phyloP scores from a whole-genome alignment of 2,329 filamentous ascomycete species.

The Colletotrichum caudatum region DNA sequence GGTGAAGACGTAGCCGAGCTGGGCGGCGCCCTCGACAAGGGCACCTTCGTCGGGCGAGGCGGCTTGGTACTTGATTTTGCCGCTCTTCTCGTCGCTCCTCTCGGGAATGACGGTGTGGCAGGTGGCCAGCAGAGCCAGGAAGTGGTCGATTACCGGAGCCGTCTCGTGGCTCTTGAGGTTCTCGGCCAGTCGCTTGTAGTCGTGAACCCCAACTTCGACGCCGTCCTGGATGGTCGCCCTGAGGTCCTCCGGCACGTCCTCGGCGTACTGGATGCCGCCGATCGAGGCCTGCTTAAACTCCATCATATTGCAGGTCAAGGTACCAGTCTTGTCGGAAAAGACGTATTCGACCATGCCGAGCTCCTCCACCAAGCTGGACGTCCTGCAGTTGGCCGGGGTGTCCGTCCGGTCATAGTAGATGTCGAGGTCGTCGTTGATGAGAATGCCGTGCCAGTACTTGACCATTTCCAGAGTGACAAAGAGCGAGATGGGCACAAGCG shows the following conservation, averaged over 20 bases:
- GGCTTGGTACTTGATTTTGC: conserved; percentile 95
- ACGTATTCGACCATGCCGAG: conserved; percentile 98
- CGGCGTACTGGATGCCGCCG: conserved; percentile 91
- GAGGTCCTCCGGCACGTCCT: conserved; percentile 91
- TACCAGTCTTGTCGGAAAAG: conserved; percentile 98
- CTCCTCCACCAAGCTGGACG: conserved; percentile 96
- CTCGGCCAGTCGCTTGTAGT: conserved; percentile 80
- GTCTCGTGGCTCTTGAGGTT: conserved; percentile 73
- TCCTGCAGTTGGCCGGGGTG: conserved; percentile 94
- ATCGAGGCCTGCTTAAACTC: conserved; percentile 97
- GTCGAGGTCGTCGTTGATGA: conserved; percentile 97
- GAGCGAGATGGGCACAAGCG: conserved; percentile 94
- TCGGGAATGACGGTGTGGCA: conserved; percentile 99
- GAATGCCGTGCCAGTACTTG: conserved; percentile 97
- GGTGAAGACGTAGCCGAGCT: conserved; percentile 88
- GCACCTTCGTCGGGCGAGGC: conserved; percentile 97
- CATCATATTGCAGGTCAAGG: conserved; percentile 98
- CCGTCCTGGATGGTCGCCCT: conserved; percentile 83
- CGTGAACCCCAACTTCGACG: conserved; percentile 82
- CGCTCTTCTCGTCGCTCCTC: conserved; percentile 79
- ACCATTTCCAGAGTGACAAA: conserved; percentile 98
- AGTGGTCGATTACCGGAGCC: conserved; percentile 75
- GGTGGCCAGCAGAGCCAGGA: conserved; percentile 85
- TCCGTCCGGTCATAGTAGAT: conserved; percentile 98
- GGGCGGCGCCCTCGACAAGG: conserved; percentile 90